Percentiles rank a stretch among this genome's conserved stretches.
These are phyloP conservation scores for Cinnamomum chago DNA, from an alignment of 164 flowering plant species.

Conservation along the genomic window DNA sequence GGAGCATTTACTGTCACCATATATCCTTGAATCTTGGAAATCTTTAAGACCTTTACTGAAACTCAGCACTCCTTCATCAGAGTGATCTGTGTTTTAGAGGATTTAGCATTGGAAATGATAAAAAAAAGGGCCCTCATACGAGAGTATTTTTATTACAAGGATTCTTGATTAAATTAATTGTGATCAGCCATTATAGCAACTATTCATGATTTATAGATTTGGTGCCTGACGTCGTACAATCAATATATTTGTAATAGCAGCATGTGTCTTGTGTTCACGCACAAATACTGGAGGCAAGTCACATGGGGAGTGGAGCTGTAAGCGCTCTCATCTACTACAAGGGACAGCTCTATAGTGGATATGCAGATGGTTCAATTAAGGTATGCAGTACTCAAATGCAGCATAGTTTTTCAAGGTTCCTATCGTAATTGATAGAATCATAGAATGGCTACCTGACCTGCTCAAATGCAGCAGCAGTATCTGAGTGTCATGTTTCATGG, in stretches of 20 bases:
- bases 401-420: neutral
- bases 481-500: too few relatives aligned
- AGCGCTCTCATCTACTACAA: conserved; percentile 70
- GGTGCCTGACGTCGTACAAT: neutral
- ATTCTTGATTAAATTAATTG: neutral
- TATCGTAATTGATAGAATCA: neutral
- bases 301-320: conserved; percentile 49
- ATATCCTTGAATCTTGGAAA: neutral
- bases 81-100: neutral
- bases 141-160: neutral
- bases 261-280: conserved; percentile 78
- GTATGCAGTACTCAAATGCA: conserved; percentile 21
- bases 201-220: neutral
- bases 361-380: conserved; percentile 83
- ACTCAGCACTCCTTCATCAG: neutral
- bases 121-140: neutral
- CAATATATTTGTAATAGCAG: conserved; percentile 38
- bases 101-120: neutral
- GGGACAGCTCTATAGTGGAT: conserved; percentile 71
- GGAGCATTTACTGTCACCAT: neutral
- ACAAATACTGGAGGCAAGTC: conserved; percentile 60
- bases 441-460: neutral
- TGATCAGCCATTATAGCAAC: neutral
- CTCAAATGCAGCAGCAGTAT: neutral
- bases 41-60: neutral